These are phyloP conservation scores for Cucurbita ficifolia DNA, from an alignment of 306 rosid species.

Conservation along the genomic window DNA sequence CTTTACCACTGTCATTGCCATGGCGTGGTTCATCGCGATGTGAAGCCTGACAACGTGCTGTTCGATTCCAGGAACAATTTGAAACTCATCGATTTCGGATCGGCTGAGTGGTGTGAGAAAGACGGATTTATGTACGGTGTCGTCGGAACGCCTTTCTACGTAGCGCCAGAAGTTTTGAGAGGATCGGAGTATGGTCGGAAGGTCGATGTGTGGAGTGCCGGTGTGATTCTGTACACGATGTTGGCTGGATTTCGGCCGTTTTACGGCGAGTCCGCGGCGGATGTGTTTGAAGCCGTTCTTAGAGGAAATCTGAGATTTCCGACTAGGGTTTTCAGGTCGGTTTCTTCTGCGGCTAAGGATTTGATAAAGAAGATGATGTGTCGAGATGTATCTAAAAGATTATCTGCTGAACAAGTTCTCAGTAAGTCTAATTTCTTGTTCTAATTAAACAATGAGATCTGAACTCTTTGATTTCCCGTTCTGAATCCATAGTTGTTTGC, in stretches of 20 bases:
- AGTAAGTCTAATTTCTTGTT: constrained; percentile 20
- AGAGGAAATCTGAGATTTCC: constrained; percentile 76
- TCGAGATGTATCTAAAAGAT: constrained; percentile 37
- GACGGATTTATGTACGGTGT: constrained; percentile 38
- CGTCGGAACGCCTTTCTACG: constrained; percentile 74
- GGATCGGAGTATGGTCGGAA: constrained; percentile 43
- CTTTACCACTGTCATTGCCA: constrained; percentile 43
- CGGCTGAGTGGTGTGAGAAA: constrained; percentile 55
- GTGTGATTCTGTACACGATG: constrained; percentile 57
- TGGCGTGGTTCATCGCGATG: constrained; percentile 56
- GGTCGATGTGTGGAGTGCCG: constrained; percentile 70
- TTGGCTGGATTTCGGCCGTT: constrained; percentile 67
- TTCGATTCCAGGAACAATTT: constrained; percentile 35
- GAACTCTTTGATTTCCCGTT: background rate
- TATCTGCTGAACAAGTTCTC: constrained; percentile 60
- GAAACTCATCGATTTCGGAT: constrained; percentile 70
- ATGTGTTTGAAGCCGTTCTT: constrained; percentile 52
- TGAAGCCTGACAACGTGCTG: constrained; percentile 60
- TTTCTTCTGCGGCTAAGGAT: constrained; percentile 59
- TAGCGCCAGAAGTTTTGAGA: constrained; percentile 64
- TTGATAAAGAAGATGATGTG: constrained; percentile 70
- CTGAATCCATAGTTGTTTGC: background rate
- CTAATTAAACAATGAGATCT: background rate
- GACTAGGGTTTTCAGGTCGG: constrained; percentile 36
- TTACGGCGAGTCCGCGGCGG: constrained; percentile 42